phyloP scores from a whole-genome alignment of 1,139 yeast species.

The Scheffersomyces illinoinensis region DNA sequence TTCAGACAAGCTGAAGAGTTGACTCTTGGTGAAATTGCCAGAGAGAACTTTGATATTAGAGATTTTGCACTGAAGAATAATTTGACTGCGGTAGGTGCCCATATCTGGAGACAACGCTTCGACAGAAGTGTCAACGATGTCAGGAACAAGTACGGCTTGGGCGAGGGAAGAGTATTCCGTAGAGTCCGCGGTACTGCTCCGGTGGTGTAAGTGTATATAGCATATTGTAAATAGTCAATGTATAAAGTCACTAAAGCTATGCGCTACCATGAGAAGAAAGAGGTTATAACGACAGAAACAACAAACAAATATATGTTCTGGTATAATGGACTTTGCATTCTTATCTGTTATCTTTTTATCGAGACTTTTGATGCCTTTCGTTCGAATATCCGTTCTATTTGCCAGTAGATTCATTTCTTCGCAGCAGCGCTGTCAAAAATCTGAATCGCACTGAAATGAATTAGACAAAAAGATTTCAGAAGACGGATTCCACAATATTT shows the following conservation, averaged over 20 bases:
- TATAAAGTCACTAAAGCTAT: not conserved
- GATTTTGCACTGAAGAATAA: slow-evolving; percentile 54
- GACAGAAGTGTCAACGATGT: slow-evolving; percentile 73
- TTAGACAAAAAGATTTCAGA: not conserved
- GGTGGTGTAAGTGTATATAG: slow-evolving; percentile 2
- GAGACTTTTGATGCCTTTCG: not conserved
- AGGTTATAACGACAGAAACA: not conserved
- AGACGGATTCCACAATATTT: not conserved
- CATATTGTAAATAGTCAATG: slow-evolving; percentile 7
- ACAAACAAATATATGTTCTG: too few relatives aligned
- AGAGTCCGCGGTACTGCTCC: slow-evolving; percentile 44
- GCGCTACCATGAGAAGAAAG: not conserved
- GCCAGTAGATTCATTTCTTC: not conserved
- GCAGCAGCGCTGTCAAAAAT: not conserved
- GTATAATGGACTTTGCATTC: not conserved
- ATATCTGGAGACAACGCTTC: slow-evolving; percentile 84
- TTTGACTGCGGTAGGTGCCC: slow-evolving; percentile 83
- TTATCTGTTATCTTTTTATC: not conserved
- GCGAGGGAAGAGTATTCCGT: slow-evolving; percentile 72
- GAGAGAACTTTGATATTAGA: slow-evolving; percentile 64
- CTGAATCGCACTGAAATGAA: too few relatives aligned
- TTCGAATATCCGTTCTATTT: not conserved
- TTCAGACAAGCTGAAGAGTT: slow-evolving; percentile 60
- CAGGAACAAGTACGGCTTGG: slow-evolving; percentile 71
- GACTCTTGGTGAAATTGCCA: slow-evolving; percentile 9